Evolutionary conservation across 164 flowering plant genomes (phyloP).

Genomic region (Stephania yunnanensis): DNA sequence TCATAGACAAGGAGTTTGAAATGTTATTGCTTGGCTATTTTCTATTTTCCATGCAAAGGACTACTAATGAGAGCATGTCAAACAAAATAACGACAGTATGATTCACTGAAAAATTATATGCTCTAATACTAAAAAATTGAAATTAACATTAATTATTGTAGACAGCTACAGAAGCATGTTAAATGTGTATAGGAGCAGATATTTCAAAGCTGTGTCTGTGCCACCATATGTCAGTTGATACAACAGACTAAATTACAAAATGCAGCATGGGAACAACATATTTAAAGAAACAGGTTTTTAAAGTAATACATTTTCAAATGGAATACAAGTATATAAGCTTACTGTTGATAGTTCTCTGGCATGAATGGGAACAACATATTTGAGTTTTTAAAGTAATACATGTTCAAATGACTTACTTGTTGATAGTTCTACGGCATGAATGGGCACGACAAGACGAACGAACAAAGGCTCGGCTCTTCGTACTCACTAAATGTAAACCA

Average conservation of each 20-base stretch:
- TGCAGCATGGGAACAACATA: not conserved
- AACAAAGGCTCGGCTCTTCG: slow-evolving; percentile 61
- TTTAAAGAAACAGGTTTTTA: not conserved
- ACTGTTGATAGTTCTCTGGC: slow-evolving; percentile 85
- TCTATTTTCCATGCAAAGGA: not conserved
- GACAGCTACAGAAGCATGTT: not conserved
- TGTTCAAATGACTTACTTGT: slow-evolving; percentile 48
- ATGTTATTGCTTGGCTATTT: not conserved
- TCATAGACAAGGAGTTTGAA: not conserved
- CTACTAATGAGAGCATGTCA: not conserved
- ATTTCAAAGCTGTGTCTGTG: not conserved
- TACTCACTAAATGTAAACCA: slow-evolving; percentile 97
- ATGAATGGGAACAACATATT: slow-evolving; percentile 27
- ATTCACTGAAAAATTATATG: not conserved
- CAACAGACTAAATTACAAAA: not conserved
- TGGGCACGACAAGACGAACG: slow-evolving; percentile 64
- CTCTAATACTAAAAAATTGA: not conserved
- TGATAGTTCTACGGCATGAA: slow-evolving; percentile 86
- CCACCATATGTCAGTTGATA: not conserved
- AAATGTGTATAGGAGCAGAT: not conserved
- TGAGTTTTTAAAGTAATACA: not conserved
- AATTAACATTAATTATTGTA: not conserved
- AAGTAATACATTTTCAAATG: too few relatives aligned
- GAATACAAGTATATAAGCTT: slow-evolving; percentile 20
- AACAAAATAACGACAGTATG: not conserved